Evolutionary conservation across 2,329 filamentous ascomycete species (phyloP).

Genomic region (Purpureocillium lavendulum): DNA sequence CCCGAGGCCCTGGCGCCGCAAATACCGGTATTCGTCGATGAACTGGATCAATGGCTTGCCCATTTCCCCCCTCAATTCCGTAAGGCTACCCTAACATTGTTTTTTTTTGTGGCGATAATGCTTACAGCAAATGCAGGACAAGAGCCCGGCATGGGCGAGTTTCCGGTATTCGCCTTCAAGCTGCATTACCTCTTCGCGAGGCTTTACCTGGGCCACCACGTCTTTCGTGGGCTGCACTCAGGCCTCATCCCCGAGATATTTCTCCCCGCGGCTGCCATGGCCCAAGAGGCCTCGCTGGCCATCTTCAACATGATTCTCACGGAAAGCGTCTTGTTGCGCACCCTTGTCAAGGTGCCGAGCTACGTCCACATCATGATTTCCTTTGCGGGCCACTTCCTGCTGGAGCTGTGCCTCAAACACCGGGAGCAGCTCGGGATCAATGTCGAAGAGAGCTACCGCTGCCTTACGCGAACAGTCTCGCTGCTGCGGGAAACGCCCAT

Average conservation of each 20-base stretch:
- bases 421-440: constrained; percentile 1
- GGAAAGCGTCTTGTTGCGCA: neutral
- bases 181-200: constrained; percentile 4
- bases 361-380: constrained; percentile 6
- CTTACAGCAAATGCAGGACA: too few relatives aligned
- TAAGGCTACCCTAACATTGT: neutral
- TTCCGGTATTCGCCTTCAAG: neutral
- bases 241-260: neutral
- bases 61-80: neutral
- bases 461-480: neutral
- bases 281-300: neutral
- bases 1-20: neutral
- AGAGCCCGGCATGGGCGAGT: constrained; percentile 1
- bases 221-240: constrained; percentile 2
- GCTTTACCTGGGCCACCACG: constrained; percentile 5
- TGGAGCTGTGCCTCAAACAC: constrained; percentile 3
- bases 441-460: constrained; percentile 3
- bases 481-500: neutral
- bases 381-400: constrained; percentile 5
- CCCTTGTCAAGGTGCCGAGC: constrained; percentile 1
- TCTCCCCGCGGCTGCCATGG: constrained; percentile 3
- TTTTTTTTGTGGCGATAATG: neutral
- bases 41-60: neutral
- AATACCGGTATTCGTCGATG: neutral
- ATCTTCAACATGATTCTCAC: constrained; percentile 3